Conservation (phyloP, 352 stramenopile species). For the Phytophthora brassicae region DNA sequence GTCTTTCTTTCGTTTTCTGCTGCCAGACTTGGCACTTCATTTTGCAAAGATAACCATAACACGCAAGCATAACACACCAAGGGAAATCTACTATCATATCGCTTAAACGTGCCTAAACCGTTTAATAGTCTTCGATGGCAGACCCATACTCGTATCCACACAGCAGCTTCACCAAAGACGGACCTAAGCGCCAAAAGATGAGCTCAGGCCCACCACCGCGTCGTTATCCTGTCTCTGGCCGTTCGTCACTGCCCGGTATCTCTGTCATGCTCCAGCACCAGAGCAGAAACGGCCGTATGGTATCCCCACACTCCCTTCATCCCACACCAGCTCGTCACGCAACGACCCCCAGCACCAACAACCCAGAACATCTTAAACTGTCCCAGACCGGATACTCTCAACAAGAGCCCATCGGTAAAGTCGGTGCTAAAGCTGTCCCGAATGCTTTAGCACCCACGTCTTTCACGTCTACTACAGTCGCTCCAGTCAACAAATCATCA, state of each 20-base stretch:
- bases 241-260: constrained; percentile 20
- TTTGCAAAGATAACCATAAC: constrained; percentile 20
- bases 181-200: constrained; percentile 17
- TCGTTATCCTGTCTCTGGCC: not conserved
- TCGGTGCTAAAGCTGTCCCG: not conserved
- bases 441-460: constrained; percentile 1
- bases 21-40: too few relatives aligned
- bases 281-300: constrained; percentile 9
- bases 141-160: constrained; percentile 1
- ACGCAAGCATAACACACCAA: too few relatives aligned
- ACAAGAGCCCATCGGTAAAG: not conserved
- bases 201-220: not conserved
- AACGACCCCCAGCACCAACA: constrained; percentile 16
- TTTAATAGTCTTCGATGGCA: not conserved
- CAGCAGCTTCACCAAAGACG: constrained; percentile 14
- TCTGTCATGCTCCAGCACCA: constrained; percentile 30
- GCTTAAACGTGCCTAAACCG: not conserved
- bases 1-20: too few relatives aligned
- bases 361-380: not conserved
- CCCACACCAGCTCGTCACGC: not conserved
- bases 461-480: not conserved
- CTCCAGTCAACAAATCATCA: constrained; percentile 25
- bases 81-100: too few relatives aligned
- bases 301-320: constrained; percentile 12
- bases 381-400: not conserved